These are phyloP conservation scores for Trichocomaceae sp. DNA, from an alignment of 2,329 filamentous ascomycete species.

Conservation along the genomic window DNA sequence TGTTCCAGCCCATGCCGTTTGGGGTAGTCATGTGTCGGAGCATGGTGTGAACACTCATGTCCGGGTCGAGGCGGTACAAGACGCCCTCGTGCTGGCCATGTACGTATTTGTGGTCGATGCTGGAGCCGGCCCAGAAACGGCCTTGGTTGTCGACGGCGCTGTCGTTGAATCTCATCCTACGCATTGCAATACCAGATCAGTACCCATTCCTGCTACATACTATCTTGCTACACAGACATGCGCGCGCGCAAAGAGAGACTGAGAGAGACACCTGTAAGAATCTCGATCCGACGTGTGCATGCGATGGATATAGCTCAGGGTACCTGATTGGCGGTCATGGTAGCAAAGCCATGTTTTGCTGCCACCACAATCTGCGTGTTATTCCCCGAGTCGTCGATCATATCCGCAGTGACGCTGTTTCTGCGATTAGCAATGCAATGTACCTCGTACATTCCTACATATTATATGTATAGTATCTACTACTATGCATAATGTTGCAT, in stretches of 20 bases:
- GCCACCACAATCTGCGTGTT: conserved; percentile 64
- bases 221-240: too few species aligned
- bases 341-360: conserved; percentile 74
- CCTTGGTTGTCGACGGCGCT: conserved; percentile 73
- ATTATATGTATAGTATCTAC: too few species aligned
- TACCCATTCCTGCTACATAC: too few species aligned
- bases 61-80: conserved; percentile 64
- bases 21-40: conserved; percentile 66
- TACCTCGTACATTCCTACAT: too few species aligned
- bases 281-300: conserved; percentile 49
- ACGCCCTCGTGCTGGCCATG: conserved; percentile 52
- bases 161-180: conserved; percentile 63
- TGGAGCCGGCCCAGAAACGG: conserved; percentile 76
- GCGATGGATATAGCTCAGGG: conserved; percentile 51
- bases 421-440: not conserved
- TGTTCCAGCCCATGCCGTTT: conserved; percentile 77
- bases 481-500: not conserved
- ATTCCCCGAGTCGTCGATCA: conserved; percentile 47
- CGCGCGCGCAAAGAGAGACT: too few species aligned
- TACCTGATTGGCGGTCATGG: conserved; percentile 58
- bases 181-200: not conserved
- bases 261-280: conserved; percentile 37
- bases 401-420: conserved; percentile 66
- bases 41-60: conserved; percentile 54
- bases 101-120: conserved; percentile 71